Evolutionary conservation across 2,329 filamentous ascomycete species (phyloP).

Genomic region (Calonectria honghensis): DNA sequence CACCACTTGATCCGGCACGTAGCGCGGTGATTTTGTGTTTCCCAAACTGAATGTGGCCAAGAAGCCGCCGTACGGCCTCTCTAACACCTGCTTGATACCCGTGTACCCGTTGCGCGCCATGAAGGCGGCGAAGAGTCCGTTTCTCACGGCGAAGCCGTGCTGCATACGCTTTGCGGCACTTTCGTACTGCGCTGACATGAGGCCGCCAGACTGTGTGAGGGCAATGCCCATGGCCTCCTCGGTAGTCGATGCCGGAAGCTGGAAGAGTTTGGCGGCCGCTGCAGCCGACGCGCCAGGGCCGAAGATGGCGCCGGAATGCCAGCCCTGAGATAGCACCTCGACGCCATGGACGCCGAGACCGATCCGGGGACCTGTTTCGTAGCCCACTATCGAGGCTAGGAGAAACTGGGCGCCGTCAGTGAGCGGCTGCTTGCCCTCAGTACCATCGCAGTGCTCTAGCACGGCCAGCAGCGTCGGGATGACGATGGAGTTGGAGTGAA

Average conservation of each 20-base stretch:
- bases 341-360: constrained; percentile 16
- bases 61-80: constrained; percentile 5
- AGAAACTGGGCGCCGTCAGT: not conserved
- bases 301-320: constrained; percentile 23
- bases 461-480: constrained; percentile 7
- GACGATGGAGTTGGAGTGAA: constrained; percentile 18
- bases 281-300: constrained; percentile 6
- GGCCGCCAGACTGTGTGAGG: constrained; percentile 1
- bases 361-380: constrained; percentile 10
- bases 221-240: constrained; percentile 20
- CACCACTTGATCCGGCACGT: constrained; percentile 15
- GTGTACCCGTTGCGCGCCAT: constrained; percentile 14
- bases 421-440: not conserved
- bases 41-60: not conserved
- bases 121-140: constrained; percentile 5
- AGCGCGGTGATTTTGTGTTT: constrained; percentile 1
- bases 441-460: not conserved
- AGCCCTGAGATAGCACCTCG: constrained; percentile 18
- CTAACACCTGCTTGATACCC: constrained; percentile 15
- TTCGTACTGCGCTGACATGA: constrained; percentile 20
- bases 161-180: constrained; percentile 7
- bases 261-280: not conserved
- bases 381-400: not conserved
- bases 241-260: not conserved
- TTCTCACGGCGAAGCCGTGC: constrained; percentile 9